Percentiles rank a stretch among this genome's conserved stretches.
Conservation (phyloP, 805 yeast species). For the Phaffomyces thermotolerans region DNA sequence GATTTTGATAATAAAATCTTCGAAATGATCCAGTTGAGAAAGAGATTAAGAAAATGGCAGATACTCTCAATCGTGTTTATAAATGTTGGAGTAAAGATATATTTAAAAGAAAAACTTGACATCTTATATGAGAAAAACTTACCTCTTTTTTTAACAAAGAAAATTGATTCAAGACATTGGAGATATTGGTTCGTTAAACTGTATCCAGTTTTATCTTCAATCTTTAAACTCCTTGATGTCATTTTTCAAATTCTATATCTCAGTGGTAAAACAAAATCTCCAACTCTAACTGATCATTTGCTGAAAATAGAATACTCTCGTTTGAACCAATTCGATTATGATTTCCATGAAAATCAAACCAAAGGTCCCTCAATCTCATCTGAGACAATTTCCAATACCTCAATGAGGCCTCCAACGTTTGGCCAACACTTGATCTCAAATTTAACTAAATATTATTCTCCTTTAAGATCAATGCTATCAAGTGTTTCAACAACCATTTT, state of each 20-base stretch:
- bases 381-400: not conserved
- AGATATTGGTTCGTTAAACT: slow-evolving; percentile 41
- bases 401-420: slow-evolving; percentile 21
- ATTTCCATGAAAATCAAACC: slow-evolving; percentile 14
- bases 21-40: slow-evolving; percentile 38
- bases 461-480: slow-evolving; percentile 14
- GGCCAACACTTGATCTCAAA: slow-evolving; percentile 16
- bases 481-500: slow-evolving; percentile 37
- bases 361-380: not conserved
- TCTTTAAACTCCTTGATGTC: slow-evolving; percentile 42
- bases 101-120: slow-evolving; percentile 62
- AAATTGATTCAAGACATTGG: slow-evolving; percentile 24
- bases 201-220: slow-evolving; percentile 54
- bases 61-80: slow-evolving; percentile 47
- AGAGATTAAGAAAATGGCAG: slow-evolving; percentile 49
- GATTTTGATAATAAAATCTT: slow-evolving; percentile 24
- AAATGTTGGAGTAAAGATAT: slow-evolving; percentile 53
- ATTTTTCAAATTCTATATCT: slow-evolving; percentile 56
- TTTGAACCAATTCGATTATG: slow-evolving; percentile 22
- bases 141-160: slow-evolving; percentile 51
- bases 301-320: slow-evolving; percentile 57
- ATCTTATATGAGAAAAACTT: slow-evolving; percentile 53
- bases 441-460: slow-evolving; percentile 9
- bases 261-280: slow-evolving; percentile 57
- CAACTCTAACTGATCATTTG: slow-evolving; percentile 53